phyloP scores from a whole-genome alignment of 2,329 filamentous ascomycete species.

The Penicillium sp. region DNA sequence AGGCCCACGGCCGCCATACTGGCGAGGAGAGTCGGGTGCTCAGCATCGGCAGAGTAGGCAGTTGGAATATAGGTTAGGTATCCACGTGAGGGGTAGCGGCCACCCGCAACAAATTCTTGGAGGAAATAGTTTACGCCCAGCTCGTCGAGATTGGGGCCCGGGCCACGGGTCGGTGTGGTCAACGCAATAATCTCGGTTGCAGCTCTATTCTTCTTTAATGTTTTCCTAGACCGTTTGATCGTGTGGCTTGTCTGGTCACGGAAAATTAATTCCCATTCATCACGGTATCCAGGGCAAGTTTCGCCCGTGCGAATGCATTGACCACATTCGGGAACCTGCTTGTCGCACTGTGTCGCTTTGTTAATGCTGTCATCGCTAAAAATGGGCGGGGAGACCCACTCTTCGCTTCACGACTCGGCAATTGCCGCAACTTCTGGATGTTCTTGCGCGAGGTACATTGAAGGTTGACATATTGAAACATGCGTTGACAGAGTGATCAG shows the following conservation, averaged over 20 bases:
- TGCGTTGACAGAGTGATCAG: neutral
- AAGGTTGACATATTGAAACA: neutral
- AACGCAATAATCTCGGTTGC: neutral
- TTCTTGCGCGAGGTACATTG: conserved; percentile 6
- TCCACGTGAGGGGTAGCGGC: conserved; percentile 16
- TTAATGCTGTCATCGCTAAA: neutral
- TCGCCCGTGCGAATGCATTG: conserved; percentile 27
- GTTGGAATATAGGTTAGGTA: conserved; percentile 26
- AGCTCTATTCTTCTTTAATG: neutral
- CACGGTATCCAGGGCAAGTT: conserved; percentile 31
- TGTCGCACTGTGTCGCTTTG: conserved; percentile 21
- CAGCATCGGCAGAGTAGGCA: conserved; percentile 13
- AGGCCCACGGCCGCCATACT: conserved; percentile 31
- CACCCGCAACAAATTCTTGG: conserved; percentile 17
- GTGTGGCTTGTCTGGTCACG: conserved; percentile 28
- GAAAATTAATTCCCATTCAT: conserved; percentile 34
- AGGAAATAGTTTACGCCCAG: conserved; percentile 29
- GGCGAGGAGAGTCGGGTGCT: conserved; percentile 18
- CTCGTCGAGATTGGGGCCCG: conserved; percentile 18
- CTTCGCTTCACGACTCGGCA: conserved; percentile 23
- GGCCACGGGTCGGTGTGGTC: neutral
- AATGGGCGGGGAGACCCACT: conserved; percentile 12
- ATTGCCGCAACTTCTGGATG: conserved; percentile 21
- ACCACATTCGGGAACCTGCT: conserved; percentile 22
- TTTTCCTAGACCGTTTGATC: conserved; percentile 20